Evolutionary conservation across 2,329 filamentous ascomycete species (phyloP).

Genomic region (Emergomyces pasteurianus): DNA sequence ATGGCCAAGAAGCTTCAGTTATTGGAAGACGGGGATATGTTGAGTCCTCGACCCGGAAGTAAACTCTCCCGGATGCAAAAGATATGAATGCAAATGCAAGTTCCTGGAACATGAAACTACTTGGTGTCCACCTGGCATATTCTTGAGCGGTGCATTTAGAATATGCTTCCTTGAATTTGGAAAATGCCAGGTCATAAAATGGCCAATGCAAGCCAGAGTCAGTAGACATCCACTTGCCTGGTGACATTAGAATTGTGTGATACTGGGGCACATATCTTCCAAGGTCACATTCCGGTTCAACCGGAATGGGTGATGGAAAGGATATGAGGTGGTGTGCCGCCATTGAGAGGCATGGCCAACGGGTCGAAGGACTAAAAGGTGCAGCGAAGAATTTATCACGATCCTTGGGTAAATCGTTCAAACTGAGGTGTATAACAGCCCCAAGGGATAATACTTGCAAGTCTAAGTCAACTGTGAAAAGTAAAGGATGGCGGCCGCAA

Average conservation of each 20-base stretch:
- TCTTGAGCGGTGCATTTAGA: neutral
- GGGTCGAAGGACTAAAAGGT: neutral
- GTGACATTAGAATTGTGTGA: neutral
- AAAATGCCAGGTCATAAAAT: neutral
- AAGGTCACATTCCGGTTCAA: neutral
- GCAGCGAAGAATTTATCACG: neutral
- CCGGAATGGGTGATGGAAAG: neutral
- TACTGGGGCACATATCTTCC: neutral
- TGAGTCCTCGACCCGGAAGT: neutral
- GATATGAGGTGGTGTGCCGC: neutral
- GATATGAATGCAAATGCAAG: conserved; percentile 1
- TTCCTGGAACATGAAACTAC: neutral
- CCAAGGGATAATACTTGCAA: neutral
- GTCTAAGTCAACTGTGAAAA: neutral
- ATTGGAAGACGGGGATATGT: too few species aligned
- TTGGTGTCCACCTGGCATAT: neutral
- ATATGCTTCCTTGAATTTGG: neutral
- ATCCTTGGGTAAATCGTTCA: neutral
- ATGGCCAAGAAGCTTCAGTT: neutral
- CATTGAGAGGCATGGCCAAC: neutral
- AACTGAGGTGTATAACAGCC: neutral
- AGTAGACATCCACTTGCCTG: neutral
- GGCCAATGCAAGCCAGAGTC: neutral
- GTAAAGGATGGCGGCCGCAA: neutral
- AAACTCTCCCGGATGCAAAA: neutral